phyloP scores from a whole-genome alignment of 2,329 filamentous ascomycete genomes.

The Furcasterigmium sp. region DNA sequence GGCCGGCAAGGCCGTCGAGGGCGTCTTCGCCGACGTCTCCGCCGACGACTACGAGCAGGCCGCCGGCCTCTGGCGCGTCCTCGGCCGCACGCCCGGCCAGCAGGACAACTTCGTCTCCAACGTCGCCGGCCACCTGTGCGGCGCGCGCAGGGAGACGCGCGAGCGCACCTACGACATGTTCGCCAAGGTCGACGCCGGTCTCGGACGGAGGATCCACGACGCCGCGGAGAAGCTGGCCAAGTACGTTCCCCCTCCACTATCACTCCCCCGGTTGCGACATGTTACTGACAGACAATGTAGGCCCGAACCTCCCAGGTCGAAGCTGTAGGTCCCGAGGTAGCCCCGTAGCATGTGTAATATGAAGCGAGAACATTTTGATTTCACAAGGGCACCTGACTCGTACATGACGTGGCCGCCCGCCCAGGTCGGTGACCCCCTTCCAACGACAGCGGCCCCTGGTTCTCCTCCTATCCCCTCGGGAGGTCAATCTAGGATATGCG shows the following conservation, averaged over 20 bases:
- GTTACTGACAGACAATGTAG: slow-evolving; percentile 4
- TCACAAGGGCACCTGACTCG: no score
- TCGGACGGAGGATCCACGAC: slow-evolving; percentile 46
- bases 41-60: slow-evolving; percentile 47
- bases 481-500: background rate
- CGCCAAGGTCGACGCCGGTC: slow-evolving; percentile 43
- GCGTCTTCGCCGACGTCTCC: slow-evolving; percentile 37
- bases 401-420: no score
- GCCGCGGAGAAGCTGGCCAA: slow-evolving; percentile 42
- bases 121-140: slow-evolving; percentile 50
- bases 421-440: no score
- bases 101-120: slow-evolving; percentile 58
- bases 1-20: slow-evolving; percentile 36
- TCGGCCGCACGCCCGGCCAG: slow-evolving; percentile 45
- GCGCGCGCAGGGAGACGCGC: slow-evolving; percentile 48
- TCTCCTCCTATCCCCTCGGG: no score
- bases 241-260: slow-evolving; percentile 6
- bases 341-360: no score
- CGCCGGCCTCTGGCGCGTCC: slow-evolving; percentile 41
- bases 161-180: slow-evolving; percentile 59
- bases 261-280: background rate
- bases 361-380: no score
- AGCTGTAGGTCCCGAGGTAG: background rate
- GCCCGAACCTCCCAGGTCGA: slow-evolving; percentile 9
- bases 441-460: no score